Base-by-base conservation (phyloP, 805 yeast species). In the Ogataea minuta region DNA sequence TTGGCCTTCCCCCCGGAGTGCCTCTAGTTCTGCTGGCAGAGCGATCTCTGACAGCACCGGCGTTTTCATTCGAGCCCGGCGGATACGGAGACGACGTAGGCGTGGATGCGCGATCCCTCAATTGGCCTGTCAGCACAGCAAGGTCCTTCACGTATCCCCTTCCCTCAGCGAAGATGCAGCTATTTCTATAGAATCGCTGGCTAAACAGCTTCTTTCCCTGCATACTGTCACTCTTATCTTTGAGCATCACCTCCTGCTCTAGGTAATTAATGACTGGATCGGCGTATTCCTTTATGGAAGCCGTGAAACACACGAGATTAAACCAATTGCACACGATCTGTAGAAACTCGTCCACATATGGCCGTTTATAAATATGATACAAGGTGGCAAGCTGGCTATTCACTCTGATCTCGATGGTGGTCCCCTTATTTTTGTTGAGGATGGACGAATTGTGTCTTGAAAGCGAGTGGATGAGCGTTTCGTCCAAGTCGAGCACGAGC, bases 241-340 rank as follows among this genome's bases (percentile, higher is more conserved):
- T 57, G 10, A 53, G 64, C 52, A 53, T 31, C 17, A 56, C 65
- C 39, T 82, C 86, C 52, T 74, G 71, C 59, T 91, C 98, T 14
- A 91, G 68, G 80, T 90, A 86, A 62, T 91, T 91, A 36, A 93
- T 86, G 35, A 93, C 95, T 0, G 99, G 98, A 56, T 93, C 99
- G 0, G 99, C 98, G 56, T 93, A 93, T 57, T 88, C 96, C 60
- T 81, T 78, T 45, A 93, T 90, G 27, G 95, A 84, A 2, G 99
- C 99, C 0, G 99, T 93, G 68, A 93, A 93, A 8, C 95, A 79
- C 23, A 89, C 90, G 29, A 93, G 67, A 50, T 88, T 84, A 63
- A 77, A 93, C 97, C 97, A 91, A 52, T 78, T 77, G 36, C 82
- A 70, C 7, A 89, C 93, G 45, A 81, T 81, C 43, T 77, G 69